Evolutionary conservation across 768 basidiomycete genomes (phyloP), one percentile per base, ranked within the genome.

Genomic region (Lactarius tabidus): DNA sequence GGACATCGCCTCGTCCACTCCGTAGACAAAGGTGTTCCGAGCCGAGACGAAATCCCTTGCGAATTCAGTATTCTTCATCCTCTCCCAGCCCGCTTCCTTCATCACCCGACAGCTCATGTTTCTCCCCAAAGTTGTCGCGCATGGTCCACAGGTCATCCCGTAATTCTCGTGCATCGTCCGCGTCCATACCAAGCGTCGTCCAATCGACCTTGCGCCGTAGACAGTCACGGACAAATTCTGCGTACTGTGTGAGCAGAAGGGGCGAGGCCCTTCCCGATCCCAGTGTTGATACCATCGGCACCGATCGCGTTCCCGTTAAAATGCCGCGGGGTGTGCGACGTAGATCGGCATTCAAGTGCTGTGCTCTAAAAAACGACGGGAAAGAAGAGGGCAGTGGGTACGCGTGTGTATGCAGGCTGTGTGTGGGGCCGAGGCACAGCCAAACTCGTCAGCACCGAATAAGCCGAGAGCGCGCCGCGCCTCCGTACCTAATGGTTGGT

Each of bases 351-450:
- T 43, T 70, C 35, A 68, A 53, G 15, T 62, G 56, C 63, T 69
- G 62, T 68, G 55, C 51, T 29, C 55, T 36, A 70, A 82, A 80
- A 56, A 84, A 78, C 5, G 72, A 69, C 7, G 87, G 86, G 71
- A 85, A 88, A 8, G 87, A 87, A 35, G 80, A 80, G 8, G 86
- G 83, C 20, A 87, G 72, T 9, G 87, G 85, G 70, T 83, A 89
- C n/a, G 81, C 73, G 9, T 79, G 72, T 82, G 82, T 31, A 78
- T 74, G 63, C 84, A 88, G 68, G 41, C 70, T 63, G 62, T 61
- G 33, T 33, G 33, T 33, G 33, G 38, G 12, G 36, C 15, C 15
- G 31, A 43, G 26, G 61, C 65, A 23, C 51, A 58, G 41, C 48
- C 39, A 18, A 28, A 3, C n/a, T 6, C 5, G 41, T 41, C 18